Evolutionary conservation across 768 basidiomycete genomes (phyloP), one percentile per base, ranked within the genome.

Genomic region (Scleroderma citrinum): DNA sequence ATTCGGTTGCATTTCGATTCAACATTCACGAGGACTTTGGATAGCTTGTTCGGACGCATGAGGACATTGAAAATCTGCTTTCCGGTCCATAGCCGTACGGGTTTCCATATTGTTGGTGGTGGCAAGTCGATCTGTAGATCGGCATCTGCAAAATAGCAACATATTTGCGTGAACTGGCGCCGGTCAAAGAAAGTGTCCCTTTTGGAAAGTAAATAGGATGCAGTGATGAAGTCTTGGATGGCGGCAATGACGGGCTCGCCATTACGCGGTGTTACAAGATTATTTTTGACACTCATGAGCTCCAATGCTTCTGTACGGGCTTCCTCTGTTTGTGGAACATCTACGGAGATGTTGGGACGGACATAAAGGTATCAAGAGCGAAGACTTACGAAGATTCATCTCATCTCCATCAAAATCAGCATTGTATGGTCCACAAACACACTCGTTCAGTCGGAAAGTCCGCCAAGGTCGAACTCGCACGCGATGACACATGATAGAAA

Each of bases 331-430:
- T 99, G 96, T 0, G 96, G 96, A 2, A 99, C 92, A 68, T 99
- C 94, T 98, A 53, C 7, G 13, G 40, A 47, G 4, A 19, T 2
- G 23, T 46, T 54, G 37, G 58, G 42, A 5, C 17, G 49, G 26
- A 52, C 30, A 40, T 56, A 26, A 44, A 52, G 32, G 41, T 23
- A 42, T 54, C 3, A 34, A 45, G 23, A 24, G 32, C 13, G 51
- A 31, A 40, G 44, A 64, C 90, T 59, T 60, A 94, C 95, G 96
- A 59, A 99, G 73, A 69, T 99, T 99, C 96, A 99, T 99, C 67
- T 99, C 96, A 64, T 99, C 96, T 53, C 96, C 96, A 64, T 99
- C 96, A 56, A 99, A 99, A 74, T 99, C 96, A 43, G 96, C 96
- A 62, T 97, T 97, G 70, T 97, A 98, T 7, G 96, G 96, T 41